Evolutionary conservation across 2,329 filamentous ascomycete genomes (phyloP), one percentile per base, ranked within the genome.

Genomic region (Venturia asperata): DNA sequence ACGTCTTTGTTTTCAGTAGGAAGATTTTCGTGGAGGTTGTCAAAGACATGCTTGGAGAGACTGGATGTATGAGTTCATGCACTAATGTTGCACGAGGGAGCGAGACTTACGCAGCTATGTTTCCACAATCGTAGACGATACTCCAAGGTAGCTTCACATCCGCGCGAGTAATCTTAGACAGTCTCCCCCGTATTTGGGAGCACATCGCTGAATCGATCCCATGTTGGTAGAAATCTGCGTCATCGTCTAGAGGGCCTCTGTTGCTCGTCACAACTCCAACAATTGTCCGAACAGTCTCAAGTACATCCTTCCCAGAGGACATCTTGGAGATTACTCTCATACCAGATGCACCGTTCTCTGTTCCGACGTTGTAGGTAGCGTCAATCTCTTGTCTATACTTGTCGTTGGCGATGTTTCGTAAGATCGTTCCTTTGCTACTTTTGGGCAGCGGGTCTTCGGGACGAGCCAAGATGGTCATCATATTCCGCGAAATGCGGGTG

Each of bases 401-500:
- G 52, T 74, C 73, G 67, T 84, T 83, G 10, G 81, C 77, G 24
- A 78, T 77, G 5, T 79, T 79, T 2, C 83, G 78, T 61, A 85
- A 84, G 64, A 82, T 78, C 0, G 81, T 85, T 3, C 81, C 81
- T 70, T 86, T 85, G 67, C 62, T 63, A 21, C 62, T 63, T 17
- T 63, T 63, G 11, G 41, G 24, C 3, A 63, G 41, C 5, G 62
- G 42, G 13, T 34, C 30, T 10, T 24, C 30, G 10, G n/a, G 13
- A 17, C 10, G 30, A 3, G 62, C 75, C 2, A 85, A 72, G 2
- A 85, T 70, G 0, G 80, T 71, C 0, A 87, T 74, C 70, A 87
- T 78, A 2, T 85, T 82, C n/a, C 73, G 77, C 0, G 80, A 80
- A 1, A 87, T 78, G 17, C 79, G 78, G 0, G 81, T 80, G 68